Percentiles rank a stretch among this genome's conserved stretches.
Evolutionary conservation across 129 eudicot species (phyloP).

Genomic region (Sambucus nigra): DNA sequence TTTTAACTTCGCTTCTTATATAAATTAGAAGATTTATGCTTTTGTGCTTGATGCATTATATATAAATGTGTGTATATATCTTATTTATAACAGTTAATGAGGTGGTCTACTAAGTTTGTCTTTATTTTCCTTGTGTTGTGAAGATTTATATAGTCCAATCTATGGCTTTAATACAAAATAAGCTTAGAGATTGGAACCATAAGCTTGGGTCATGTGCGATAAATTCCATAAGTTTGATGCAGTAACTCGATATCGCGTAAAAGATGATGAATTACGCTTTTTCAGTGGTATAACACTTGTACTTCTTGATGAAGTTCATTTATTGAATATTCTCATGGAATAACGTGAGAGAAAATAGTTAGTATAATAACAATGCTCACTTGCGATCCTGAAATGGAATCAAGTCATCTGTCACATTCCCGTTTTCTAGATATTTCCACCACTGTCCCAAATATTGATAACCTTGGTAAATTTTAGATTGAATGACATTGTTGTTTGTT

Average conservation of each 20-base stretch:
- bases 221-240: conserved; percentile 92
- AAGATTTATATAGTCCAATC: conserved; percentile 93
- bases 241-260: conserved; percentile 86
- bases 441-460: conserved; percentile 73
- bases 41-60: conserved; percentile 4
- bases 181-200: conserved; percentile 83
- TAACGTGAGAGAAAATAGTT: conserved; percentile 91
- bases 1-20: conserved; percentile 11
- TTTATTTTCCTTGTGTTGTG: conserved; percentile 16
- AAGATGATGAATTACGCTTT: conserved; percentile 89
- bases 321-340: conserved; percentile 92
- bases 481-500: not conserved
- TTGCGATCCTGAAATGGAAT: conserved; percentile 58
- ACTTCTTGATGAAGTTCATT: conserved; percentile 96
- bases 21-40: conserved; percentile 7
- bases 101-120: conserved; percentile 6
- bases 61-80: conserved; percentile 6
- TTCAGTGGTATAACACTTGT: conserved; percentile 89
- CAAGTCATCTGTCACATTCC: conserved; percentile 58
- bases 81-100: conserved; percentile 6
- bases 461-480: conserved; percentile 43
- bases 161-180: conserved; percentile 97
- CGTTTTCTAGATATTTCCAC: conserved; percentile 93
- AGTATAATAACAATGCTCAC: conserved; percentile 93
- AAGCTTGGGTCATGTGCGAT: conserved; percentile 79